Evolutionary conservation across 306 rosid genomes (phyloP), one percentile per base, ranked within the genome.

Genomic region (Cucumis hystrix): DNA sequence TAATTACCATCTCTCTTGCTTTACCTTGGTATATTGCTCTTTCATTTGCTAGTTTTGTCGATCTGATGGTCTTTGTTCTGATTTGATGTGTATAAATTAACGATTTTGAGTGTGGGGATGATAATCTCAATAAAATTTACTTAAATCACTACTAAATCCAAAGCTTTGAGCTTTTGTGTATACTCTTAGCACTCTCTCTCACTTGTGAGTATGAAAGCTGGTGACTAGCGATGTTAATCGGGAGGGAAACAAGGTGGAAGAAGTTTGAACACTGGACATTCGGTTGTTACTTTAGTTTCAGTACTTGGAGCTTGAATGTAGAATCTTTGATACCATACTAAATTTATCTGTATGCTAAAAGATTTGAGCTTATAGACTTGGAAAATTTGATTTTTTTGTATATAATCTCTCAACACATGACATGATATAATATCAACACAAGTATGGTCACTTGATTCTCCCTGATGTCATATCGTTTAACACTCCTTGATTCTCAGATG

Each of bases 1-100:
- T 91, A 85, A 83, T 71, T 71, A 7, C n/a, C 6, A 47, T 51
- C 72, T 74, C 57, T 65, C 21, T 59, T 61, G 55, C n/a, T 70
- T 13, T 5, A 12, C 21, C 28, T 70, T 70, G 7, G 2, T 69
- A 6, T 43, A 16, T 70, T 70, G 57, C 21, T 13, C 9, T 6
- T 47, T 71, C 14, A 6, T 13, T 78, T 74, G 61, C 18, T 54
- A 28, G 15, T 25, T 14, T 71, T 0, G 64, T 17, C 16, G 10
- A 37, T 63, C 55, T 62, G 37, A 40, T 8, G 18, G 28, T 66
- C 14, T 37, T 43, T 65, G 15, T 11, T 43, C 18, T 69, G 75
- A 47, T 70, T 6, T 45, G 41, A 25, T 47, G 59, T 25, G 21
- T 23, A 15, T 21, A 43, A 7, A 68, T 68, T 30, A 68, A 12